Conservation (phyloP, 352 stramenopile genomes). For the Phytophthora syringae region DNA sequence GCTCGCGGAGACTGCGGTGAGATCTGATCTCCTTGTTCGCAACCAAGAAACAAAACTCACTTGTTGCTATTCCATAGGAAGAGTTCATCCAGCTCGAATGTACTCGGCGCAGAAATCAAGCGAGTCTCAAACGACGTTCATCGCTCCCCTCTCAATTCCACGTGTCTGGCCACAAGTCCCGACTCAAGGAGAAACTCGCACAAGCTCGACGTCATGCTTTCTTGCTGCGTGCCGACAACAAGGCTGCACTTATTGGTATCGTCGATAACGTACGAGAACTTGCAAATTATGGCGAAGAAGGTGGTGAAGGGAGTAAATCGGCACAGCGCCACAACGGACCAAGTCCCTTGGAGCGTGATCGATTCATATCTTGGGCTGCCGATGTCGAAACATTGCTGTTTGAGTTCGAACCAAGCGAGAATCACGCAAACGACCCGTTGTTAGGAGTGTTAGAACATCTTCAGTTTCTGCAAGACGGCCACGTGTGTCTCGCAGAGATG, state of each 20-base stretch:
- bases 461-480: constrained; percentile 62
- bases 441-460: constrained; percentile 54
- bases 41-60: neutral
- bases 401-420: constrained; percentile 58
- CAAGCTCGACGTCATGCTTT: constrained; percentile 60
- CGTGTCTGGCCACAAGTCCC: constrained; percentile 40
- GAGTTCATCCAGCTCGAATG: constrained; percentile 68
- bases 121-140: constrained; percentile 41
- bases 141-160: constrained; percentile 60
- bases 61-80: constrained; percentile 39
- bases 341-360: constrained; percentile 64
- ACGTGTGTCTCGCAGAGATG: constrained; percentile 62
- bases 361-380: constrained; percentile 47
- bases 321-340: constrained; percentile 18
- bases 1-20: constrained; percentile 47
- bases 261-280: constrained; percentile 51
- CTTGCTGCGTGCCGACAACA: constrained; percentile 61
- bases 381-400: constrained; percentile 45
- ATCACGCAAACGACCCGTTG: constrained; percentile 53
- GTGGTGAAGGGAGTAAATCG: constrained; percentile 1
- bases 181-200: constrained; percentile 52
- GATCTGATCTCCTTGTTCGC: neutral
- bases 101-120: constrained; percentile 54
- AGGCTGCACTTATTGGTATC: constrained; percentile 45
- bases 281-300: constrained; percentile 21